Base-by-base conservation (phyloP, 1,284 basidiomycete genomes). In the Retiboletus flavoniger region DNA sequence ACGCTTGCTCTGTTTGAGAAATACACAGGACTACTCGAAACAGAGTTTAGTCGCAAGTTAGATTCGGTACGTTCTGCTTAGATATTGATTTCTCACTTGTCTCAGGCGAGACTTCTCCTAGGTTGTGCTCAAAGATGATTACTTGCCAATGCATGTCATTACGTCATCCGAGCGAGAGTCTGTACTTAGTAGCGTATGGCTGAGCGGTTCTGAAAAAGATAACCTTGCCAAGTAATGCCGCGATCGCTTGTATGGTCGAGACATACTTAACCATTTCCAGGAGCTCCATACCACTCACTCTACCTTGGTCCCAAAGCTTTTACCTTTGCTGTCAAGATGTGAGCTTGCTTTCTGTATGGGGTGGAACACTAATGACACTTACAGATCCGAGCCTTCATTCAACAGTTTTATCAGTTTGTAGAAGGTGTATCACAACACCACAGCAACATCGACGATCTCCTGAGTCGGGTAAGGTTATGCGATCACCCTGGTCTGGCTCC, bases 281-380 rank as follows among this genome's bases (percentile, higher is more conserved):
- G 62, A 78, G 78, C 50, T 65, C 80, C 0, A 79, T 90, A 54
- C 95, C 95, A 2, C 77, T 91, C 53, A 81, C 81, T 16, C 79
- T 99, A 50, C 94, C 96, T 0, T 99, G 97, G 87, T 98, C 95
- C 1, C 91, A 93, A 68, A 91, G 93, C 0, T 98, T 98, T 71
- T 93, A 95, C 58, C 78, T 94, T 43, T 97, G 93, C 66, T 99
- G 96, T 70, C 91, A 94, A 78, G 92, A 98, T 66, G 90, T 90
- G 67, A 29, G 81, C 66, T 43, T 31, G 3, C 38, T 51, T 49
- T 40, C 44, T 51, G 31, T 17, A 10, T 45, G 10, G 43, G 32
- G 50, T 14, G 19, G n/a, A 49, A 21, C 10, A 10, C 34, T 54
- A 17, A 51, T 39, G 16, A 50, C 32, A 17, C 29, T 16, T 29